These are phyloP conservation scores for Tylopilus plumbeoviolaceoides DNA, from an alignment of 768 basidiomycete genomes.

Conservation along the genomic window DNA sequence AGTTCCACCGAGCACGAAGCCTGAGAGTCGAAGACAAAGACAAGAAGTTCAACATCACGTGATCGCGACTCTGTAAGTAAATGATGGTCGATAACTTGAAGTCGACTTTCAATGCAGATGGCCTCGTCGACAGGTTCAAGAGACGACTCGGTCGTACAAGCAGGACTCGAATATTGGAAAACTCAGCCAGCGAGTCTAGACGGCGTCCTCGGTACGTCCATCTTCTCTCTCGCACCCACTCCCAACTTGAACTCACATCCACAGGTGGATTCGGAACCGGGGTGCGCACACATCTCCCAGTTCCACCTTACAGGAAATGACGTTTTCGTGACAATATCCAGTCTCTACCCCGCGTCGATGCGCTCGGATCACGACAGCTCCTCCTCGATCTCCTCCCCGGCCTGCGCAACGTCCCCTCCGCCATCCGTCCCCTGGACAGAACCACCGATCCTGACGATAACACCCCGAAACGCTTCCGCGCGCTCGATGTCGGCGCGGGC, in stretches of 20 bases:
- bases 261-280: slow-evolving; percentile 55
- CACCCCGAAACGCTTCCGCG: slow-evolving; percentile 51
- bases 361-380: slow-evolving; percentile 86
- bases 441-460: slow-evolving; percentile 5
- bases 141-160: slow-evolving; percentile 54
- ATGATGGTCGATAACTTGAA: no score
- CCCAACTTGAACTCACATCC: neutral
- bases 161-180: slow-evolving; percentile 86
- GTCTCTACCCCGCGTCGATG: slow-evolving; percentile 88
- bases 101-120: slow-evolving; percentile 4
- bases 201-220: slow-evolving; percentile 71
- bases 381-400: slow-evolving; percentile 77
- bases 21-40: neutral
- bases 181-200: slow-evolving; percentile 76
- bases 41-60: slow-evolving; percentile 3
- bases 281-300: slow-evolving; percentile 27
- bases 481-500: slow-evolving; percentile 91
- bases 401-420: slow-evolving; percentile 72
- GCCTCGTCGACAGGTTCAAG: slow-evolving; percentile 19
- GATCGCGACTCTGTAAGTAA: neutral
- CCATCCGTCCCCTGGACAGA: slow-evolving; percentile 48
- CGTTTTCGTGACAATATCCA: slow-evolving; percentile 25
- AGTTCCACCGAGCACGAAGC: no score
- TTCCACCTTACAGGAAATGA: neutral
- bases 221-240: neutral